Evolutionary conservation across 2,329 filamentous ascomycete species (phyloP).

Genomic region (Trichoderma lentiforme): DNA sequence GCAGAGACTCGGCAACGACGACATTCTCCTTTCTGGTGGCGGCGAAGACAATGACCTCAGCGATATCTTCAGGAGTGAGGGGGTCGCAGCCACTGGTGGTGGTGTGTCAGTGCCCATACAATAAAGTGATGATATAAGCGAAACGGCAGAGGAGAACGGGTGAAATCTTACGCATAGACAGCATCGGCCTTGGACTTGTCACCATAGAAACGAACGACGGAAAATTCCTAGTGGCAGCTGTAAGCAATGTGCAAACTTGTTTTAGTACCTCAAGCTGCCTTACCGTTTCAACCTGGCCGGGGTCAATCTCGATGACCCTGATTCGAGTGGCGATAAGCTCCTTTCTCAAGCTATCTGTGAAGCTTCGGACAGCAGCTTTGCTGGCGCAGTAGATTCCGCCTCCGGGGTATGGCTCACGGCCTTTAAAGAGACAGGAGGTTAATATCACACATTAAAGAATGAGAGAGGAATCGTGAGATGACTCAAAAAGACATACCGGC

Average conservation of each 20-base stretch:
- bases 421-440: slow-evolving; percentile 21
- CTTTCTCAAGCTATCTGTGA: slow-evolving; percentile 77
- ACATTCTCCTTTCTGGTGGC: slow-evolving; percentile 85
- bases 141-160: neutral
- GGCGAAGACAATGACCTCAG: slow-evolving; percentile 83
- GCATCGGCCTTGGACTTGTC: slow-evolving; percentile 87
- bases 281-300: slow-evolving; percentile 87
- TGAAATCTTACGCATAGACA: slow-evolving; percentile 69
- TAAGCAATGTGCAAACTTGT: neutral
- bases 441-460: neutral
- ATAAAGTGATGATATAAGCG: neutral
- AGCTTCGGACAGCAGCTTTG: slow-evolving; percentile 82
- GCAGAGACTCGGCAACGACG: slow-evolving; percentile 79
- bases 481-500: slow-evolving; percentile 52
- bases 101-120: neutral
- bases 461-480: neutral
- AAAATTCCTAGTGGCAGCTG: slow-evolving; percentile 64
- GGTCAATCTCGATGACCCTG: slow-evolving; percentile 82
- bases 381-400: slow-evolving; percentile 92
- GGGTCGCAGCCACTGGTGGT: slow-evolving; percentile 66
- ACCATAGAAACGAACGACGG: slow-evolving; percentile 80
- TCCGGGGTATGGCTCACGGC: slow-evolving; percentile 77
- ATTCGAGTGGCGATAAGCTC: slow-evolving; percentile 80
- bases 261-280: slow-evolving; percentile 25
- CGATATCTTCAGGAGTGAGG: slow-evolving; percentile 84